Base-by-base conservation (phyloP, 176 grass and related monocot genomes). In the Tillandsia leiboldiana region DNA sequence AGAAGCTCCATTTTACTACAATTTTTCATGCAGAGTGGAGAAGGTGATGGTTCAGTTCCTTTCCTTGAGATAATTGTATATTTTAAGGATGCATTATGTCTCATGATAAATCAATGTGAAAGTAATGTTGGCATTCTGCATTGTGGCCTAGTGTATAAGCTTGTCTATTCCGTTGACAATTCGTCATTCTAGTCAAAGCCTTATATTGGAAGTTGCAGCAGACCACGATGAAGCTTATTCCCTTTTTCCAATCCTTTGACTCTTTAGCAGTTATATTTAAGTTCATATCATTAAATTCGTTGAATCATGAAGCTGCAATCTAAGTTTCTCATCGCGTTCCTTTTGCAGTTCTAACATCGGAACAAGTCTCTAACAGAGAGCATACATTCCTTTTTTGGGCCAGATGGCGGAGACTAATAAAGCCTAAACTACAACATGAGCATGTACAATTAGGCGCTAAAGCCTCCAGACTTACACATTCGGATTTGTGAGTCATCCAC, bases 351-450 rank as follows among this genome's bases (percentile, higher is more conserved):
- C 81, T 92, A 67, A 73, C 82, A 77, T 81, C 86, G 11, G 52
- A 85, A 27, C 73, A 92, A 73, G 72, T 90, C 65, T 92, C 93
- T 49, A 82, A 77, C 68, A 78, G 68, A 80, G 93, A 97, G 56
- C 89, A 92, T 64, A 87, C 92, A 78, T 72, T 97, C 72, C 93
- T 89, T 14, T 78, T 79, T 69, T 87, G 89, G 93, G 68, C 86
- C 63, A 92, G 48, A 69, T 90, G 78, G 81, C 77, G 72, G 33
- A 90, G 77, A 70, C 66, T 87, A 28, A 65, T 77, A 73, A 77
- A 68, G 56, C 54, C 50, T 64, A 87, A 90, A 73, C 81, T 89
- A 70, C 73, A 81, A n/a, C 75, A 90, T 73, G 86, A 87, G 47
- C 51, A 62, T 80, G 79, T 92, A 18, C 42, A 72, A 17, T 71